phyloP scores from a whole-genome alignment of 768 basidiomycete genomes.

The Tylopilus felleus region DNA sequence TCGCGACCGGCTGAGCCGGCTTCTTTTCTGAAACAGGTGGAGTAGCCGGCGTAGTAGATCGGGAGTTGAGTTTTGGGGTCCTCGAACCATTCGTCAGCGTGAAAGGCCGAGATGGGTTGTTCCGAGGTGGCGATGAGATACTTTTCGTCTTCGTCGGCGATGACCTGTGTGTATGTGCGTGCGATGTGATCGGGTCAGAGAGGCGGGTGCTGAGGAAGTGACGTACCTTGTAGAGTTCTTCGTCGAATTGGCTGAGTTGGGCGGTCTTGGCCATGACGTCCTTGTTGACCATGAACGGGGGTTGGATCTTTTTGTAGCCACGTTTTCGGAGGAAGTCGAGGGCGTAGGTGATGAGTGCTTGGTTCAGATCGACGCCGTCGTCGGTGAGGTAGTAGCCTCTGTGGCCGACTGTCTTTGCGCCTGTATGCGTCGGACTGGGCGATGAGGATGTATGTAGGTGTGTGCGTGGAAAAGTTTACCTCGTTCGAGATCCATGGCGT shows the following conservation, averaged over 20 bases:
- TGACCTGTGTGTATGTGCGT: slow-evolving; percentile 48
- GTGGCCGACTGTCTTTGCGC: slow-evolving; percentile 91
- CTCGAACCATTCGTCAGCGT: slow-evolving; percentile 98
- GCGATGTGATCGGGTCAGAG: not conserved
- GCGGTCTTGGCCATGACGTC: slow-evolving; percentile 97
- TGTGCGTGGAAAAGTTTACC: slow-evolving; percentile 41
- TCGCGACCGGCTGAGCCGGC: slow-evolving; percentile 96
- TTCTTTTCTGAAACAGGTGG: slow-evolving; percentile 98
- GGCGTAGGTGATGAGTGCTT: slow-evolving; percentile 91
- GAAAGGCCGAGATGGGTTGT: slow-evolving; percentile 95
- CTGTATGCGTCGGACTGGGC: slow-evolving; percentile 36
- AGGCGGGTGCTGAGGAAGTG: not conserved
- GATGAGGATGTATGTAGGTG: slow-evolving; percentile 1
- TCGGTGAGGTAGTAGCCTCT: slow-evolving; percentile 94
- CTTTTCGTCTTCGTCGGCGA: slow-evolving; percentile 90
- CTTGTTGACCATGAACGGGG: slow-evolving; percentile 98
- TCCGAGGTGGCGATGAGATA: slow-evolving; percentile 99
- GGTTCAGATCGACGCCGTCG: slow-evolving; percentile 96
- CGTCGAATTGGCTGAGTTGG: slow-evolving; percentile 97
- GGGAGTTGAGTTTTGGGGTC: slow-evolving; percentile 91
- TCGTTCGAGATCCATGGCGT: slow-evolving; percentile 96
- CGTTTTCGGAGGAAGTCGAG: slow-evolving; percentile 85
- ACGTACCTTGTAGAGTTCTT: slow-evolving; percentile 91
- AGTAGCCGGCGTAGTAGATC: slow-evolving; percentile 81
- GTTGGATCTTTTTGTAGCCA: slow-evolving; percentile 91